Conservation (phyloP, 331 rosid species). For the Pyrus hybrid region DNA sequence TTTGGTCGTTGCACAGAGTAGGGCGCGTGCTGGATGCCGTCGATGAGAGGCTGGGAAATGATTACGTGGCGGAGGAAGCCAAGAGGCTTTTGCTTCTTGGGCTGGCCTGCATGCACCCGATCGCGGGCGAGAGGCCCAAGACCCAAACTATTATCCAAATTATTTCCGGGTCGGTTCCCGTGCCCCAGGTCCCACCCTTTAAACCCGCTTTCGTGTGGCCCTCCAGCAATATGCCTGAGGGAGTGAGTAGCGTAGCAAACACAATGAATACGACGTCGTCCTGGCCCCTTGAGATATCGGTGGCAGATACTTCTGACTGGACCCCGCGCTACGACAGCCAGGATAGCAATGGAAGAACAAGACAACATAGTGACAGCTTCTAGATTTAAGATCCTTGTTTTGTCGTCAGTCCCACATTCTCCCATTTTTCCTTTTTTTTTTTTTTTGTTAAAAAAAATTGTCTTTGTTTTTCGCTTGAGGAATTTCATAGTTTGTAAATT, state of each 20-base stretch:
- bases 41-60: conserved; percentile 38
- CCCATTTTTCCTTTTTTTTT: not conserved
- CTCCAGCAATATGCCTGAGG: conserved; percentile 19
- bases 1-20: conserved; percentile 57
- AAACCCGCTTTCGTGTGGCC: conserved; percentile 82
- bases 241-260: not conserved
- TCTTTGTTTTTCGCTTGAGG: not conserved
- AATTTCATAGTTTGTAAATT: not conserved
- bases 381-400: not conserved
- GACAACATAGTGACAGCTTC: not conserved
- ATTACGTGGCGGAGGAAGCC: conserved; percentile 47
- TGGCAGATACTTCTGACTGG: conserved; percentile 4
- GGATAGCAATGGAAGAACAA: not conserved
- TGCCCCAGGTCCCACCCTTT: conserved; percentile 54
- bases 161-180: conserved; percentile 43
- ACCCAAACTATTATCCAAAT: conserved; percentile 55
- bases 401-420: not conserved
- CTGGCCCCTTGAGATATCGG: not conserved
- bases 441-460: not conserved
- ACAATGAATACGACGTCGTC: not conserved
- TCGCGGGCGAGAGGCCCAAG: conserved; percentile 53
- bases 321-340: not conserved
- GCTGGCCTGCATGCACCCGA: conserved; percentile 62
- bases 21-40: conserved; percentile 43
- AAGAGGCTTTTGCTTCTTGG: conserved; percentile 57